Conservation (phyloP, 495 filamentous ascomycete species). For the Penicillium soppii region DNA sequence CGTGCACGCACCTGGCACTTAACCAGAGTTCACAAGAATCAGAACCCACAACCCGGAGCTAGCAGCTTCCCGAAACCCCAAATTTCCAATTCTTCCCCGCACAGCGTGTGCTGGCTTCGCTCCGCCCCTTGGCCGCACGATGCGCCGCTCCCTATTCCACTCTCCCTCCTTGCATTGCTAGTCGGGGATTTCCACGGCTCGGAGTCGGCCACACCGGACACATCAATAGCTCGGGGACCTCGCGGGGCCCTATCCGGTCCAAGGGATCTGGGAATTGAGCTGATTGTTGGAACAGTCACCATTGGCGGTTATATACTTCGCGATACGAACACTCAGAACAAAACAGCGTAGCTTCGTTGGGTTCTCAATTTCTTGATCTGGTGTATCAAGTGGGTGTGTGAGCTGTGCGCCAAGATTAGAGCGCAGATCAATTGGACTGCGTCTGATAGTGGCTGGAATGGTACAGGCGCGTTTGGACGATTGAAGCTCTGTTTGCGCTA, state of each 20-base stretch:
- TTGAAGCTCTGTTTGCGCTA: constrained; percentile 32
- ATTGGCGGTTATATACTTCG: not conserved
- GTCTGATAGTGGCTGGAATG: constrained; percentile 28
- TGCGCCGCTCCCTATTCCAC: constrained; percentile 34
- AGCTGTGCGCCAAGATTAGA: constrained; percentile 2
- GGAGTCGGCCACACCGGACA: too few species aligned
- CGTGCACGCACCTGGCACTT: too few species aligned
- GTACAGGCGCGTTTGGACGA: constrained; percentile 30
- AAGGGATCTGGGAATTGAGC: too few species aligned
- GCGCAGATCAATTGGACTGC: constrained; percentile 10
- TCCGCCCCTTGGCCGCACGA: constrained; percentile 24
- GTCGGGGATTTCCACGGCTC: too few species aligned
- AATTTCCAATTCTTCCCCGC: constrained; percentile 7
- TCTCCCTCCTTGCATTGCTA: too few species aligned
- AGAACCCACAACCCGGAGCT: too few species aligned
- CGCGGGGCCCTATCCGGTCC: too few species aligned
- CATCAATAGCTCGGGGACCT: too few species aligned
- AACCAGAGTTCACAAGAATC: too few species aligned
- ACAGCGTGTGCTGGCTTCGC: constrained; percentile 18
- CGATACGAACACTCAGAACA: not conserved
- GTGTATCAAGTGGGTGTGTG: not conserved
- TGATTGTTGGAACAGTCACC: not conserved
- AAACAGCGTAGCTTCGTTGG: too few species aligned
- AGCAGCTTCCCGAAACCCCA: constrained; percentile 3
- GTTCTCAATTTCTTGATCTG: not conserved